Base-by-base conservation (phyloP, 306 rosid genomes). In the Inga oerstediana region DNA sequence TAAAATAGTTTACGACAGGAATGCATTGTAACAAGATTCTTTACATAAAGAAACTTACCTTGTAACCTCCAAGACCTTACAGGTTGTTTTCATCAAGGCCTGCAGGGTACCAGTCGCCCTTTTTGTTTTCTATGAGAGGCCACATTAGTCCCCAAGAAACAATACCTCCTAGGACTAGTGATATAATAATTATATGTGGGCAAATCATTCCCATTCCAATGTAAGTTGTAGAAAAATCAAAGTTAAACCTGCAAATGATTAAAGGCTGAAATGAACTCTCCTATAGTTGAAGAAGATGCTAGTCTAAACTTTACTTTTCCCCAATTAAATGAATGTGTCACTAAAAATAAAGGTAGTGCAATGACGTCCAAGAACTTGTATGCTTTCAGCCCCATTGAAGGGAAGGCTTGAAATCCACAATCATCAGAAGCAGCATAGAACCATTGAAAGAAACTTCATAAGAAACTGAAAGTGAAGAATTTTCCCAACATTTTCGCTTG, bases 171-270 rank as follows among this genome's bases (percentile, higher is more conserved):
- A 89, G 77, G 37, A 89, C 88, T 34, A 84, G 79, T 48, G 91
- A 89, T 84, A 86, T 82, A 37, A 86, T 89, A 61, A 89, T 84
- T 84, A 86, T 86, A 73, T 86, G 77, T 9, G 91, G 91, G 73
- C 91, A 89, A 81, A 89, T 89, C 91, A 89, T 89, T 79, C 91
- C 91, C 51, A 89, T 89, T 82, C 91, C 91, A 84, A 89, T 11
- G 69, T 89, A 86, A 20, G 80, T 71, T 76, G 89, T 83, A 49
- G 91, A 82, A 65, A 89, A 89, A 86, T 89, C 89, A 84, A 89
- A 89, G 79, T 64, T 84, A 72, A 89, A 89, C 83, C 91, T 89
- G 85, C 48, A 73, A 56, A 76, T 30, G 37, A 64, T 24, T 27
- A 2, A 56, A 83, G 61, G 48, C 79, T 52, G 41, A 72, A 78